phyloP scores from a whole-genome alignment of 306 rosid genomes.

The Dalbergia cochinchinensis region DNA sequence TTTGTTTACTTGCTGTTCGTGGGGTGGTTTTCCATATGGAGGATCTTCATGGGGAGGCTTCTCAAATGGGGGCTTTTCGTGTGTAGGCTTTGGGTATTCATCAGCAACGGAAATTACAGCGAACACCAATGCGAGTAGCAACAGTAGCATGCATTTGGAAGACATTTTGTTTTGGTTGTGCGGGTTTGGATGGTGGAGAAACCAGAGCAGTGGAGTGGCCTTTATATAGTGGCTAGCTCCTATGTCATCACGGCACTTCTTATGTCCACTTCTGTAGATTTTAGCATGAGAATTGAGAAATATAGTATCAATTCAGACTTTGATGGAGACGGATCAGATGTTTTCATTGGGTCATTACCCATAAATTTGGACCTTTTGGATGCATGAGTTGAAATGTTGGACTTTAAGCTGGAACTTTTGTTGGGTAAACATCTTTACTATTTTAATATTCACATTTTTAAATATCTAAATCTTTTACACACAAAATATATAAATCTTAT shows the following conservation, averaged over 20 bases:
- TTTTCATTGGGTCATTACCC: no score
- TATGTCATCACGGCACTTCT: background rate
- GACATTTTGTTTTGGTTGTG: background rate
- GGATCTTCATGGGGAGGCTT: background rate
- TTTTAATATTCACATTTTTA: no score
- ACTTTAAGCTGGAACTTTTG: background rate
- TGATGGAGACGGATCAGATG: background rate
- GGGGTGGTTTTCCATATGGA: background rate
- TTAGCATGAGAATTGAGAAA: no score
- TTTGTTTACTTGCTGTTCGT: no score
- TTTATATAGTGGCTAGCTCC: background rate
- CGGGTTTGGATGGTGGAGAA: background rate
- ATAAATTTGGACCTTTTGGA: no score
- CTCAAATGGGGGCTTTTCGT: background rate
- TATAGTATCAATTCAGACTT: background rate
- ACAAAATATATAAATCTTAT: no score
- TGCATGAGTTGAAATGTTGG: background rate
- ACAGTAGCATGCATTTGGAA: conserved; percentile 5
- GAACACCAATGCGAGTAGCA: conserved; percentile 3
- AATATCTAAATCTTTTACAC: no score
- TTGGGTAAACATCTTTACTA: no score
- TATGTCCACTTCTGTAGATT: background rate
- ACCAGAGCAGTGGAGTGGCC: background rate
- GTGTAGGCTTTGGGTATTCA: background rate
- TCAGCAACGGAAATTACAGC: background rate